phyloP scores from a whole-genome alignment of 208 protist genomes.

The Acanthamoeba lenticulata region DNA sequence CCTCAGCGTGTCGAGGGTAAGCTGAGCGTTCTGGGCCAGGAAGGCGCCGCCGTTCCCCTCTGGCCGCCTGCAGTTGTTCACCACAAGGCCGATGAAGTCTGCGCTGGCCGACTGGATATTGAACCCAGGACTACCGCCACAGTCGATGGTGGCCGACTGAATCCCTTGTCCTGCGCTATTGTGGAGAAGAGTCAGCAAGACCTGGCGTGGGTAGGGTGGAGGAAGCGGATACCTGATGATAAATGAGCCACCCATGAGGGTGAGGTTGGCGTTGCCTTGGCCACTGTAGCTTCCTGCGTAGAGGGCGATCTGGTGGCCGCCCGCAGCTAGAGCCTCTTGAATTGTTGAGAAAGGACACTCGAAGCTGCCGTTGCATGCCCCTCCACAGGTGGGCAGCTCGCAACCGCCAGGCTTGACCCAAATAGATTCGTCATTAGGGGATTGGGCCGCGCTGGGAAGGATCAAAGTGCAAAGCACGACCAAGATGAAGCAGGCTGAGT shows the following conservation, averaged over 20 bases:
- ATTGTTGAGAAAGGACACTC: not conserved
- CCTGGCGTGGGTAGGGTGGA: not conserved
- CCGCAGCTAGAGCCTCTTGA: not conserved
- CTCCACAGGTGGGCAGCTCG: not conserved
- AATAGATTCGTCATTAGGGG: no score
- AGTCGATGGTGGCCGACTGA: not conserved
- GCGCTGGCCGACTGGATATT: not conserved
- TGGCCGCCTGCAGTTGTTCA: not conserved
- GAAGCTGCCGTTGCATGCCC: not conserved
- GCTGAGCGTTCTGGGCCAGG: not conserved
- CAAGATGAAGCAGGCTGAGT: not conserved
- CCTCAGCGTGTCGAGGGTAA: not conserved
- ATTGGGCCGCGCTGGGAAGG: no score
- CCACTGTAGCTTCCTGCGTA: not conserved
- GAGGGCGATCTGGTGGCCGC: not conserved
- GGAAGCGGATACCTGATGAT: not conserved
- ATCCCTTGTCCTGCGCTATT: not conserved
- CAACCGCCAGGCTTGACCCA: not conserved
- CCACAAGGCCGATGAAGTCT: not conserved
- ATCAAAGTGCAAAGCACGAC: not conserved
- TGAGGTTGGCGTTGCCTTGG: not conserved
- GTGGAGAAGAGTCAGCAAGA: not conserved
- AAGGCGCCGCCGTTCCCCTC: not conserved
- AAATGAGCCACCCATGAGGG: not conserved
- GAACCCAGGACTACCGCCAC: not conserved